Percentiles rank a stretch among this genome's conserved stretches.
Evolutionary conservation across 306 rosid species (phyloP).

Genomic region (Boehmeria nivea): DNA sequence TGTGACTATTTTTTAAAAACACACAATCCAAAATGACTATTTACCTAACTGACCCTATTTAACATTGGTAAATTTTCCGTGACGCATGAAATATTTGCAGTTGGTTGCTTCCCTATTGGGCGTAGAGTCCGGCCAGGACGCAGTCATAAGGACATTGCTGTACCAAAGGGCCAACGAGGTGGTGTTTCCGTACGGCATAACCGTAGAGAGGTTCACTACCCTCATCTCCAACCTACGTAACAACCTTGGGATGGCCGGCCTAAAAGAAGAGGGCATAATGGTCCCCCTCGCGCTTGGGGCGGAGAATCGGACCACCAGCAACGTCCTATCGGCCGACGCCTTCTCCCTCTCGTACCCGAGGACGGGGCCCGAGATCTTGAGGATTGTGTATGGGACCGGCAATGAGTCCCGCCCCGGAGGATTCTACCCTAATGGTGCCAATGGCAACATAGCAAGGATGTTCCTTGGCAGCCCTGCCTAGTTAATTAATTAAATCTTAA

Average conservation of each 20-base stretch:
- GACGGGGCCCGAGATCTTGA: neutral
- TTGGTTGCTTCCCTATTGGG: constrained; percentile 3
- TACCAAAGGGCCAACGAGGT: neutral
- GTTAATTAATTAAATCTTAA: too few species aligned
- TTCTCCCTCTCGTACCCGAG: neutral
- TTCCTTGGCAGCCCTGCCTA: too few species aligned
- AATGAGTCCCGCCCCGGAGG: constrained; percentile 6
- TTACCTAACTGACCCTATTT: too few species aligned
- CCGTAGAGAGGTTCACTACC: neutral
- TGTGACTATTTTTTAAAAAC: too few species aligned
- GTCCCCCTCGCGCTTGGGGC: neutral
- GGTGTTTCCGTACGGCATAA: constrained; percentile 1
- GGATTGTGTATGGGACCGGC: neutral
- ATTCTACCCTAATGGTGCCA: neutral
- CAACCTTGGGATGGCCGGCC: neutral
- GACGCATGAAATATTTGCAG: neutral
- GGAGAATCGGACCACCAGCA: neutral
- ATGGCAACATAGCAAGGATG: neutral
- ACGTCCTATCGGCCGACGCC: neutral
- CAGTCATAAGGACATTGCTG: neutral
- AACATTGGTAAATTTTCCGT: too few species aligned
- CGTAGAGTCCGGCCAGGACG: constrained; percentile 8
- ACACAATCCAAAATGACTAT: too few species aligned
- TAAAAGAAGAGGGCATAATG: neutral
- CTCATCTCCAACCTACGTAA: neutral